Evolutionary conservation across 2,329 filamentous ascomycete genomes (phyloP), one percentile per base, ranked within the genome.

Genomic region (Plectosphaerella cucumerina): DNA sequence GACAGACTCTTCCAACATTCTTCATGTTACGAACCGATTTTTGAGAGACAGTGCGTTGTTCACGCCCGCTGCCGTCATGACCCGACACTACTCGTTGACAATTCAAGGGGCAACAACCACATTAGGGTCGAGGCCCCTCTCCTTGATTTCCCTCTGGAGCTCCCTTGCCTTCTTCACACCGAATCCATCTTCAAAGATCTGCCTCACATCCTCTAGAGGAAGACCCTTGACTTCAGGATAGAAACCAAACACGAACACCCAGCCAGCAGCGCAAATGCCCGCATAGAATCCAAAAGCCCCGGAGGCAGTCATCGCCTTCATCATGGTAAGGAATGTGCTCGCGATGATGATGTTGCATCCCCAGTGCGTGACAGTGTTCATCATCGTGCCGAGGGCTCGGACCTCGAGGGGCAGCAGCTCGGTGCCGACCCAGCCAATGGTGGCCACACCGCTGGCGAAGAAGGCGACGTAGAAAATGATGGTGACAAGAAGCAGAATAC

Each of bases 171-270:
- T 64, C 51, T 68, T 62, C 2, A 77, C 69, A 12, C 74, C 74
- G 52, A 77, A 78, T 0, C 72, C 72, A 37, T 74, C 65, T 26
- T 70, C 59, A 55, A 81, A 81, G 5, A 80, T 68, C 49, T 76
- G 72, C 21, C 73, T 65, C n/a, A 81, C 71, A 44, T 77, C 75
- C 58, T 82, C 80, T 6, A 82, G 64, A 17, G 76, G 72, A 69
- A 81, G 73, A 6, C 77, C 77, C 56, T 78, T 78, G 2, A 77
- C 76, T 53, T 81, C 75, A 1, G 77, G 77, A 53, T 78, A 81
- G 55, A 65, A 77, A 62, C 78, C 72, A 50, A 73, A 68, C 26
- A 79, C 68, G 50, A 73, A 66, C 5, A 77, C 47, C 60, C 70
- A 76, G 14, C 76, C 75, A 26, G 74, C 57, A 51, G 74, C 68